Conservation (phyloP, 805 yeast genomes). For the Cyberlindnera mrakii region DNA sequence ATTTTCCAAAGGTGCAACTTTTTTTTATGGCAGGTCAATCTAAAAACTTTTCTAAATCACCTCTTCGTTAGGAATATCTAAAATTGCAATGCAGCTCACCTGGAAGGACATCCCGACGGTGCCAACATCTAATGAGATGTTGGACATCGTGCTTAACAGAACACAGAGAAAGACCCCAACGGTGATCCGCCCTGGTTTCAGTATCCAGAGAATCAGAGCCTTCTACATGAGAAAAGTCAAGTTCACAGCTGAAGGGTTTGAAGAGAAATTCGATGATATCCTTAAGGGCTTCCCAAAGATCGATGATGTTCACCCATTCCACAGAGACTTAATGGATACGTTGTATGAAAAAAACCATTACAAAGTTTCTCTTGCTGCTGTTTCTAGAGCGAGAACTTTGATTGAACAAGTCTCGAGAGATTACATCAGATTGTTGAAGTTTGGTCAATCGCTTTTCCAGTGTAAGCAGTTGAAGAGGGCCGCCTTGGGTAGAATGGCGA, state of each 20-base stretch:
- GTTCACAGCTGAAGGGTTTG: conserved; percentile 93
- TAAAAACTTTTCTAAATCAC: too few species aligned
- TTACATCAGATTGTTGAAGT: conserved; percentile 87
- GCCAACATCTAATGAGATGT: conserved; percentile 83
- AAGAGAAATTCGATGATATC: conserved; percentile 84
- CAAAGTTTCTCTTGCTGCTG: conserved; percentile 92
- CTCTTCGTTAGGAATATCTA: conserved; percentile 2
- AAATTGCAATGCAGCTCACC: conserved; percentile 76
- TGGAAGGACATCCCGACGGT: conserved; percentile 99
- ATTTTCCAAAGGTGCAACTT: neutral
- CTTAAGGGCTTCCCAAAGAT: conserved; percentile 90
- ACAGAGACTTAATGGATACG: conserved; percentile 96
- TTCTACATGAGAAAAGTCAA: conserved; percentile 98
- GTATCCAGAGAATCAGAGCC: conserved; percentile 92
- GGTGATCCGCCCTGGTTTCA: conserved; percentile 95
- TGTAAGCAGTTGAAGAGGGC: conserved; percentile 98
- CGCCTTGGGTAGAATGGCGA: conserved; percentile 99
- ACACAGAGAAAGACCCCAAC: conserved; percentile 99
- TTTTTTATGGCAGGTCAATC: neutral
- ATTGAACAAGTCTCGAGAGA: conserved; percentile 96
- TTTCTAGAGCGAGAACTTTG: conserved; percentile 87
- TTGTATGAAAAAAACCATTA: conserved; percentile 97
- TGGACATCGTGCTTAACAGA: conserved; percentile 94
- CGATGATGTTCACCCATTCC: conserved; percentile 97
- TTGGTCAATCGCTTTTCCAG: conserved; percentile 96